Base-by-base conservation (phyloP, 768 basidiomycete species). In the Rossbeevera mucosa region DNA sequence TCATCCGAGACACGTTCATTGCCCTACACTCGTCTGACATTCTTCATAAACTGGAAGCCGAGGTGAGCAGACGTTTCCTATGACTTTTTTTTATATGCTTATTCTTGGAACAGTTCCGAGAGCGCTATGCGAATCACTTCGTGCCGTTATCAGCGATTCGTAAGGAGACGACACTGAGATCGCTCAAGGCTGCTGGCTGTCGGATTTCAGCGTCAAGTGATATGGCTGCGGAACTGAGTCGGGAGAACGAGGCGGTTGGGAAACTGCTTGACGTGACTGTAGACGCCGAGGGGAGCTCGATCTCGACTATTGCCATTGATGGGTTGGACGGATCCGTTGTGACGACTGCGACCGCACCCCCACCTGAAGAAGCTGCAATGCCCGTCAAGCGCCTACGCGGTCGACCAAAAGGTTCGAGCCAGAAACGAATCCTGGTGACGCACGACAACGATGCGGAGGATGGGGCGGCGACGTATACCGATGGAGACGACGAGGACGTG, bases 1-100 rank as follows among this genome's bases (percentile, higher is more conserved):
- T 89, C 60, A 95, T 98, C 61, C 87, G 95, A 25, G 88, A 94
- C 41, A 92, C 91, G 1, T 99, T 99, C 69, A 88, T 98, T 52
- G 83, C 87, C 0, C 77, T 98, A 14, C 95, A 99, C 69, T 87
- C 87, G 16, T 87, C 89, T 7, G 86, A 94, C 65, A 82, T 98
- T 7, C 79, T 98, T 5, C 71, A 71, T 20, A 81, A 80, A 59
- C 80, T 98, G 0, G 73, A 81, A 7, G 67, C 74, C 2, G 94
- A 97, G 82, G 90, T 90, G 56, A 48, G 80, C 44, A 30, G 31
- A 7, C 21, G n/a, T 11, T 4, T 7, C 12, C 24, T 20, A 22
- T 42, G 21, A 8, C 18, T 5, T 38, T 29, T 24, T 24, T n/a
- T 5, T 11, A n/a, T 1, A 5, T 9, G 20, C 18, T 29, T 18